These are phyloP conservation scores for Fraxinus excelsior DNA, from an alignment of 257 asterid genomes.

Conservation along the genomic window DNA sequence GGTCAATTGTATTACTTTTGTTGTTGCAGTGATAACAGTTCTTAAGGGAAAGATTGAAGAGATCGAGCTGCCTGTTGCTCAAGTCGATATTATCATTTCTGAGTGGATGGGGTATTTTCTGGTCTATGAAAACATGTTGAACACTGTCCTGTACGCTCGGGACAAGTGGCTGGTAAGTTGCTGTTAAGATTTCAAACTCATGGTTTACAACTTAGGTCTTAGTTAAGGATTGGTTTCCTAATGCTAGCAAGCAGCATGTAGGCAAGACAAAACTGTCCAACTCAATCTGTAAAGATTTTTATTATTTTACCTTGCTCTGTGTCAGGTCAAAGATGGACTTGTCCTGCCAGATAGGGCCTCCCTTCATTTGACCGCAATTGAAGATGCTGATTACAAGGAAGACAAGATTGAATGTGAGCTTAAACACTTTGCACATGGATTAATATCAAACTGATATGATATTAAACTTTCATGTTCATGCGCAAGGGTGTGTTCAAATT, in stretches of 20 bases:
- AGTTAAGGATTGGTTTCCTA: background rate
- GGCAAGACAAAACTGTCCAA: background rate
- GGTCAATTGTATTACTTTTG: slow-evolving; percentile 7
- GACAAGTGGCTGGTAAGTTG: slow-evolving; percentile 89
- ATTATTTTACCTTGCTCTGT: background rate
- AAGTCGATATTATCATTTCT: slow-evolving; percentile 90
- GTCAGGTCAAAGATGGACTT: slow-evolving; percentile 72
- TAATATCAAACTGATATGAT: slow-evolving; percentile 18
- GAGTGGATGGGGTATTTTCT: slow-evolving; percentile 99
- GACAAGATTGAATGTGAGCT: slow-evolving; percentile 93
- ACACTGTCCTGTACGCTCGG: slow-evolving; percentile 89
- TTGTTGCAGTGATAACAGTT: slow-evolving; percentile 72
- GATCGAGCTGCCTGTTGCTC: slow-evolving; percentile 87
- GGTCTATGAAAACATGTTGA: slow-evolving; percentile 86
- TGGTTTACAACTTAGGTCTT: background rate
- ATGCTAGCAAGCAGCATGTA: background rate
- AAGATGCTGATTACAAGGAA: slow-evolving; percentile 97
- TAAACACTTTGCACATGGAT: slow-evolving; percentile 19
- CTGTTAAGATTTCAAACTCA: background rate
- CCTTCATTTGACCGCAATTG: slow-evolving; percentile 83
- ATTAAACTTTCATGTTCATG: background rate
- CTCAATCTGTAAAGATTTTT: background rate
- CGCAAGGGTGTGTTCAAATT: slow-evolving; percentile 4
- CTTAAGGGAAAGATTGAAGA: slow-evolving; percentile 96
- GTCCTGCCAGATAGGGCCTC: slow-evolving; percentile 91